Evolutionary conservation across 805 yeast species (phyloP).

Genomic region (Gaillardinia entomophila): DNA sequence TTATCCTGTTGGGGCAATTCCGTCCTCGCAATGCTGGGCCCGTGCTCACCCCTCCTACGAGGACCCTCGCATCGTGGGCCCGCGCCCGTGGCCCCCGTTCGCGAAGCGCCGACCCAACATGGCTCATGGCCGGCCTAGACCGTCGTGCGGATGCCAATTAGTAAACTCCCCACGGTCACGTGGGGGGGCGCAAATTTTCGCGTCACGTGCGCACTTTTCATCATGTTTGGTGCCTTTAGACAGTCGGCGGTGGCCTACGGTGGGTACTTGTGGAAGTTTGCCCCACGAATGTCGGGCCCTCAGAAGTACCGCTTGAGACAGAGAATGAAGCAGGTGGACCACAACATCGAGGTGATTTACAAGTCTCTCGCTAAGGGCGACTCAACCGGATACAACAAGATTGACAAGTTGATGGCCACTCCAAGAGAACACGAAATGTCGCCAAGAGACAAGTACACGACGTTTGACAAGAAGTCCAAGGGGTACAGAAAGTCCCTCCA

Average conservation of each 20-base stretch:
- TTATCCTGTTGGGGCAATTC: too few species aligned
- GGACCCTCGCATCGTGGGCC: too few species aligned
- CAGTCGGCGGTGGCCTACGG: conserved; percentile 53
- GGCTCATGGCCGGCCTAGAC: too few species aligned
- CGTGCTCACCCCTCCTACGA: too few species aligned
- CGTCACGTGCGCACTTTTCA: too few species aligned
- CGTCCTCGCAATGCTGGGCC: too few species aligned
- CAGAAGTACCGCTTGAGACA: conserved; percentile 83
- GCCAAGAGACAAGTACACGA: conserved; percentile 80
- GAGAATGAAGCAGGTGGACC: conserved; percentile 78
- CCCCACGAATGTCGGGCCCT: conserved; percentile 54
- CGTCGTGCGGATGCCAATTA: too few species aligned
- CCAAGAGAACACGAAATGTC: conserved; percentile 82
- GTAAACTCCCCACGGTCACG: too few species aligned
- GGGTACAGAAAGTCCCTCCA: conserved; percentile 88
- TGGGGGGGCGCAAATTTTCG: too few species aligned
- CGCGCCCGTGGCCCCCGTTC: too few species aligned
- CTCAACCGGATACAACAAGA: conserved; percentile 29
- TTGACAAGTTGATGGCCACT: conserved; percentile 36
- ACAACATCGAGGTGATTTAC: conserved; percentile 62
- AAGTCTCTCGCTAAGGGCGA: conserved; percentile 28
- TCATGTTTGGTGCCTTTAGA: conserved; percentile 71
- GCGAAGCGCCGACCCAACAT: too few species aligned
- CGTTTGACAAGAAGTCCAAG: conserved; percentile 66
- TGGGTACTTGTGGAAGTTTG: conserved; percentile 62